Base-by-base conservation (phyloP, 2,329 filamentous ascomycete genomes). In the Colletotrichum sp. region DNA sequence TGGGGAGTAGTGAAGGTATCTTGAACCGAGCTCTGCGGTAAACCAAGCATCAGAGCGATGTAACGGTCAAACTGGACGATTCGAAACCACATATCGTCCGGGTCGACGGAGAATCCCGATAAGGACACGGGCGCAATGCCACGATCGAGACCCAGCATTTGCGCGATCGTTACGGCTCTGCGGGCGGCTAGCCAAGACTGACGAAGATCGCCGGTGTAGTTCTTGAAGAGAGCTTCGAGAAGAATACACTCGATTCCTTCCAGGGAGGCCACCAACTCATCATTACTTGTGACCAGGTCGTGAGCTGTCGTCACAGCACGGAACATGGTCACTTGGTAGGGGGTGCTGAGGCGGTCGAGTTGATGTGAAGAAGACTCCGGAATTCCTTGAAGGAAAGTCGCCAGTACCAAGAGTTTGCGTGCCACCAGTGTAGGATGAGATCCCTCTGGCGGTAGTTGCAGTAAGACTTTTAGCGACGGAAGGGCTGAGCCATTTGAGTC, bases 191-290 rank as follows among this genome's bases (percentile, higher is more conserved):
- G 77, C 87, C 88, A 90, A 0, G 88, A 83, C 1, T 84, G 82
- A 0, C 87, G 85, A 4, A 90, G 81, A 32, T 87, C 85, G 2
- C 90, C 90, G 0, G 81, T 80, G 32, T 90, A 89, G 32, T 85
- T 86, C 8, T 87, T 82, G 77, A 86, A 89, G 26, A 89, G 81
- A 15, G 83, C 84, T 76, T 90, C 86, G 0, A 90, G 82, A 77
- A 90, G 83, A n/a, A 91, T 77, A 68, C 87, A 89, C 74, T 90
- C 87, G 8, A 91, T 79, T 0, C 88, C 88, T 68, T 90, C 88
- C 2, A 89, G 52, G 0, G 85, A 87, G 28, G 81, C 82, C 0
- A 88, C 78, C 1, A 91, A 79, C 4, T 87, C 85, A 67, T 90
- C 87, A 30, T 90, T 86, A 16, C 83, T 83, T 0, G 87, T 88